These are phyloP conservation scores for Tolypocladium endophyticum DNA, from an alignment of 2,329 filamentous ascomycete genomes.

Conservation along the genomic window DNA sequence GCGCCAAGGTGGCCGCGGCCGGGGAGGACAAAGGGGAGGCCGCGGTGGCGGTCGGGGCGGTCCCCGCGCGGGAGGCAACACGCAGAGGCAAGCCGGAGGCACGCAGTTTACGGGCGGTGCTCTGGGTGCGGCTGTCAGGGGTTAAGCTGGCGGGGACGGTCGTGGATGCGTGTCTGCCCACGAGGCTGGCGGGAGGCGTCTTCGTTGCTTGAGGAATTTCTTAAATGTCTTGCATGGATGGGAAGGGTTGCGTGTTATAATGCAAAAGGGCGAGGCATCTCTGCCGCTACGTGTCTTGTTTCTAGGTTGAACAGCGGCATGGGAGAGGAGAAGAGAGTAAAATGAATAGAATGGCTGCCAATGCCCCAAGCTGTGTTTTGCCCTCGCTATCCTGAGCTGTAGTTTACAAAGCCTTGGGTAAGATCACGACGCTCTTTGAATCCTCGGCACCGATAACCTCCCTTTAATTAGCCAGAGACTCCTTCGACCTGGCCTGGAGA, in stretches of 20 bases:
- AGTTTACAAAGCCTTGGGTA: too few species aligned
- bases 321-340: neutral
- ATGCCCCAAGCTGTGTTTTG: neutral
- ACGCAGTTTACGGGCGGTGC: slow-evolving; percentile 77
- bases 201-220: slow-evolving; percentile 1
- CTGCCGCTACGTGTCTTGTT: neutral
- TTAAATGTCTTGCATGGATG: neutral
- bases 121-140: slow-evolving; percentile 57
- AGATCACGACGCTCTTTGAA: neutral
- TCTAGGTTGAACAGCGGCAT: neutral
- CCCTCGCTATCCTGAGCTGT: too few species aligned
- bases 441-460: neutral
- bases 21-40: slow-evolving; percentile 55
- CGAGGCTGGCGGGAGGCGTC: slow-evolving; percentile 5
- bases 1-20: slow-evolving; percentile 71
- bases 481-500: neutral
- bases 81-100: slow-evolving; percentile 58
- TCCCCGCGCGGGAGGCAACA: slow-evolving; percentile 44
- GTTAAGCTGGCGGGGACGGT: slow-evolving; percentile 25
- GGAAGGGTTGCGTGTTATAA: slow-evolving; percentile 1
- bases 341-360: neutral
- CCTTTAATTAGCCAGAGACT: neutral
- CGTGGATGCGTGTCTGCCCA: neutral
- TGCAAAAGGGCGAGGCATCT: neutral
- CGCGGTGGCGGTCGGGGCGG: slow-evolving; percentile 52